phyloP scores from a whole-genome alignment of 768 basidiomycete species.

The Xerocomus brunneocitrinus region DNA sequence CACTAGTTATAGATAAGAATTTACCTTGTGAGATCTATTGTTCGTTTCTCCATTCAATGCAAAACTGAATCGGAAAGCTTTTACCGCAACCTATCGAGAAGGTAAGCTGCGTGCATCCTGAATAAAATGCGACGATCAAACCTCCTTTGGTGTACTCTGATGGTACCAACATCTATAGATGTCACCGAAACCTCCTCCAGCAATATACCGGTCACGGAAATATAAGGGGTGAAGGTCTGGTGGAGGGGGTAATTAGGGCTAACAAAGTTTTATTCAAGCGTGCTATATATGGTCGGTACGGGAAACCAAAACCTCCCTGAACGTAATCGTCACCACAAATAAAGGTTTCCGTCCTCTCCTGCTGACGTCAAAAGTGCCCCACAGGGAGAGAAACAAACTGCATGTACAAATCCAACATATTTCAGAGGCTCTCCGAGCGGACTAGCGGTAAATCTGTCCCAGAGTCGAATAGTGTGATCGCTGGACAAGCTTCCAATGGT shows the following conservation, averaged over 20 bases:
- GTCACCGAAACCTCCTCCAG: background rate
- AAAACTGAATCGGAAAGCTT: slow-evolving; percentile 13
- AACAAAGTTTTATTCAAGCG: background rate
- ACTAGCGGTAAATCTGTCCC: background rate
- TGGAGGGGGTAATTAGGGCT: background rate
- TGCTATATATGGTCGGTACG: too few relatives aligned
- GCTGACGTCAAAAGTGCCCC: slow-evolving; percentile 1
- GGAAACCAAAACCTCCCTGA: too few relatives aligned
- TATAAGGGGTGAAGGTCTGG: slow-evolving; percentile 12
- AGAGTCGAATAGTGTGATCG: slow-evolving; percentile 2
- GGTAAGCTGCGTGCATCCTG: background rate
- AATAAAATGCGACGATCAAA: background rate
- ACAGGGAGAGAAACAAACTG: slow-evolving; percentile 5
- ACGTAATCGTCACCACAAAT: background rate
- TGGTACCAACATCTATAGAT: slow-evolving; percentile 9
- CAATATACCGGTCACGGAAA: background rate
- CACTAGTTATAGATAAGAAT: fast-evolving
- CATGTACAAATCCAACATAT: background rate
- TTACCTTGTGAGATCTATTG: background rate
- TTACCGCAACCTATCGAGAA: slow-evolving; percentile 20
- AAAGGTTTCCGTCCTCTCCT: background rate
- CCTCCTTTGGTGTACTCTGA: background rate
- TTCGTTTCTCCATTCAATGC: too few relatives aligned
- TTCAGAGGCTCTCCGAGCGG: background rate
- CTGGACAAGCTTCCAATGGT: slow-evolving; percentile 1